Conservation (phyloP, 2,329 filamentous ascomycete genomes). For the Hypoxylon sp. region DNA sequence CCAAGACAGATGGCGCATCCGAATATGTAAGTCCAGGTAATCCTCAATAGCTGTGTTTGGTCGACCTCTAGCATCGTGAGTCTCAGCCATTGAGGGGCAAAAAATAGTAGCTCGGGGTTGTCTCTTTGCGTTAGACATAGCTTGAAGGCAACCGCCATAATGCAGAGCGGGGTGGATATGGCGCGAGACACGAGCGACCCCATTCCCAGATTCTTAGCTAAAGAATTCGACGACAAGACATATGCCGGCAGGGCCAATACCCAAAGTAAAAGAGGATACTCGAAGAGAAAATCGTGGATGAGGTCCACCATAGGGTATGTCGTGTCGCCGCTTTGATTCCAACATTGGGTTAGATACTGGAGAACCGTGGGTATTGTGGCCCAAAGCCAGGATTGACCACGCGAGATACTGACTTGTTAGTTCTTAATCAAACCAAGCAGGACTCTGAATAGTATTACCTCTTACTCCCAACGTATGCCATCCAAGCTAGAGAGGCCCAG, state of each 20-base stretch:
- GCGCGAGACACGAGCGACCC: not conserved
- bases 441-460: not conserved
- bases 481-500: conserved; percentile 71
- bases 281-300: conserved; percentile 10
- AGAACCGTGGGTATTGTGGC: conserved; percentile 4
- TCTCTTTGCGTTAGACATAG: conserved; percentile 2
- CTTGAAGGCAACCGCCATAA: conserved; percentile 10
- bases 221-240: not conserved
- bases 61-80: not conserved
- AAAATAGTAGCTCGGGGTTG: conserved; percentile 21
- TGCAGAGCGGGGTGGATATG: not conserved
- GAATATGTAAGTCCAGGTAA: conserved; percentile 10
- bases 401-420: not conserved
- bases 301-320: conserved; percentile 6
- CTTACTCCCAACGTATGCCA: conserved; percentile 26
- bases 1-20: not conserved
- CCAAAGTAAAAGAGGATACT: conserved; percentile 11
- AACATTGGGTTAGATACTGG: conserved; percentile 4
- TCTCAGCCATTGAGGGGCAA: conserved; percentile 9
- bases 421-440: too few relatives aligned
- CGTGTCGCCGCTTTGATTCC: conserved; percentile 10
- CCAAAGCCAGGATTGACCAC: not conserved
- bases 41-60: not conserved
- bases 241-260: not conserved
- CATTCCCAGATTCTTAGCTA: not conserved